A percentile compares a stretch with the other conserved stretches of the same genome.
Conservation (phyloP, 306 rosid genomes). For the Neltuma alba region DNA sequence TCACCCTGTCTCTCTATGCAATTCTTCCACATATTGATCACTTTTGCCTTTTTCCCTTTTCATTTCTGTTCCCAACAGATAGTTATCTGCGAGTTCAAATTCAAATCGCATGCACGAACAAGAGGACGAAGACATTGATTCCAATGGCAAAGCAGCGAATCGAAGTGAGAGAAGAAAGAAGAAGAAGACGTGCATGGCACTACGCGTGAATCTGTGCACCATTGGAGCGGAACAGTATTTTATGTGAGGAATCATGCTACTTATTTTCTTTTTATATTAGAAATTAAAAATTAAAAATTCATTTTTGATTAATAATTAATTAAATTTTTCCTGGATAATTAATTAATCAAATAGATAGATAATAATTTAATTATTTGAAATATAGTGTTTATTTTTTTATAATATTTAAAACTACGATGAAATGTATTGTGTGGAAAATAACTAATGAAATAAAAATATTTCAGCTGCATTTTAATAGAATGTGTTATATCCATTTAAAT, state of each 20-base stretch:
- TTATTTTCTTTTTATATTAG: neutral
- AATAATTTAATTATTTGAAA: no score
- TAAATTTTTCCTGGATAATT: no score
- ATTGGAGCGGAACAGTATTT: neutral
- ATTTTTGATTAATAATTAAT: no score
- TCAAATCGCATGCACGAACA: neutral
- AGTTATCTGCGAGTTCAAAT: constrained; percentile 2
- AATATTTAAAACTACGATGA: no score
- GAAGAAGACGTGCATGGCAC: neutral
- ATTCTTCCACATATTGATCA: neutral
- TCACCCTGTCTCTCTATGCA: neutral
- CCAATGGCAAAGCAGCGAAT: neutral
- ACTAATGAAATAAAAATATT: no score
- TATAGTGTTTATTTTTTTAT: no score
- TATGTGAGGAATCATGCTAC: no score
- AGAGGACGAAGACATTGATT: neutral
- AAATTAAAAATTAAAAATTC: no score
- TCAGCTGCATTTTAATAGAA: no score
- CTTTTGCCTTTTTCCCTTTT: neutral
- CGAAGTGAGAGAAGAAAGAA: neutral
- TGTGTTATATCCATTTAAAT: no score
- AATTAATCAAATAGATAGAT: no score
- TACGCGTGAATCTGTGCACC: neutral
- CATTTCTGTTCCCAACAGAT: neutral
- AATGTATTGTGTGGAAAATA: no score